These are phyloP conservation scores for Claviceps digitariae DNA, from an alignment of 2,329 filamentous ascomycete species.

Conservation along the genomic window DNA sequence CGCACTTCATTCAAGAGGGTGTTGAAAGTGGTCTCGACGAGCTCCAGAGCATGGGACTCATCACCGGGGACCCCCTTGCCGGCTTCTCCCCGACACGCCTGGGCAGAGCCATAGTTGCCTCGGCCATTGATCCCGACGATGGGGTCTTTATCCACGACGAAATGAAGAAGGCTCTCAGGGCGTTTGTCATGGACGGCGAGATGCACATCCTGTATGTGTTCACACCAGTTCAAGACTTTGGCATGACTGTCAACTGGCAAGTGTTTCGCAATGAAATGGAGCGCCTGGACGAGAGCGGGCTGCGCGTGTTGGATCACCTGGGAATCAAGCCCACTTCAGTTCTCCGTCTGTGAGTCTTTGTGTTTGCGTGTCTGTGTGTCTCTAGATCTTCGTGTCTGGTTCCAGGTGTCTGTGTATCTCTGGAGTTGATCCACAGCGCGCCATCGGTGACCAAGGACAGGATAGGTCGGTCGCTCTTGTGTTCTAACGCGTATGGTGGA, in stretches of 20 bases:
- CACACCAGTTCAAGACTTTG: conserved; percentile 52
- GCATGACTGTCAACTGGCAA: conserved; percentile 52
- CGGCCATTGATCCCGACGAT: conserved; percentile 60
- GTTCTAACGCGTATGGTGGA: too few species aligned
- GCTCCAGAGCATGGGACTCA: conserved; percentile 39
- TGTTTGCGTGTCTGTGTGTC: too few species aligned
- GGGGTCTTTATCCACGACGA: conserved; percentile 61
- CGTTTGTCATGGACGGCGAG: conserved; percentile 70
- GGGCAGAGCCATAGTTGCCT: conserved; percentile 58
- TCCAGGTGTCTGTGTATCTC: too few species aligned
- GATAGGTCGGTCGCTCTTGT: too few species aligned
- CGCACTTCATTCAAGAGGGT: conserved; percentile 34
- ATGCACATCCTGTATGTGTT: conserved; percentile 71
- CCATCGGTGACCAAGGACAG: too few species aligned
- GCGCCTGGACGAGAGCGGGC: conserved; percentile 52
- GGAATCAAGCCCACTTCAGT: conserved; percentile 55
- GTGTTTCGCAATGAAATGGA: conserved; percentile 61
- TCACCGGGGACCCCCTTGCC: conserved; percentile 34
- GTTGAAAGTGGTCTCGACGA: conserved; percentile 47
- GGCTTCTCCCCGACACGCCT: conserved; percentile 49
- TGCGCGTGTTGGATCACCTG: conserved; percentile 54
- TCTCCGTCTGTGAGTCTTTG: conserved; percentile 44
- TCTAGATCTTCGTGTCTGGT: too few species aligned
- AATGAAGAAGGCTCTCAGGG: conserved; percentile 49
- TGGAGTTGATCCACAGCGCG: too few species aligned